Evolutionary conservation across 306 rosid genomes (phyloP), one percentile per base, ranked within the genome.

Genomic region (Vigna trinervia): DNA sequence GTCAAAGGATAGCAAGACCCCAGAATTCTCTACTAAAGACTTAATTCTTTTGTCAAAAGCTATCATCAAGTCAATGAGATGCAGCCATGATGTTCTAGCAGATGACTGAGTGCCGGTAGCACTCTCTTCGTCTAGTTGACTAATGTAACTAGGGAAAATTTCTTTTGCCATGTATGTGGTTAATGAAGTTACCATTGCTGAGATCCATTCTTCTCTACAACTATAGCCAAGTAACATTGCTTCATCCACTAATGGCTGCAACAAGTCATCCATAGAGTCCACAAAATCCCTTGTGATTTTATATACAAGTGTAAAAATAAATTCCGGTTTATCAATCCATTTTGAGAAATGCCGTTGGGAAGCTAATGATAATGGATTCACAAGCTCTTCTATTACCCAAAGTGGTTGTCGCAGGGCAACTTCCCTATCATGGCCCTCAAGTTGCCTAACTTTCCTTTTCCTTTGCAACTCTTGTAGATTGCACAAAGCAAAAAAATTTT

Each of bases 371-470:
- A 95, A 78, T 26, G 97, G 97, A 89, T 87, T 95, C 69, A 90
- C 98, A 80, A 92, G 96, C 89, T 92, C 98, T 88, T 92, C 98
- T 82, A 95, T 88, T 60, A 88, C 97, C 98, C 98, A 95, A 58
- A 95, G 97, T 38, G 98, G 96, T 71, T 92, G 98, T 54, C 78
- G 86, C 56, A 87, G 72, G 82, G 93, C 86, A 45, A 85, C 80
- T 78, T 90, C 85, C 75, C 77, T 61, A 75, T 77, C 84, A 75
- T 78, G 88, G 30, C 97, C 93, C 80, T 78, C 81, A 14, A 95
- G 97, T 77, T 95, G 97, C 78, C 98, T 89, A 53, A 75, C 80
- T 83, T 95, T 95, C 82, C 98, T 90, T 84, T 72, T 87, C 82
- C 92, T 88, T 76, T 90, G 98, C 80, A 95, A 84, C 80, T 90